A percentile compares a stretch with the other conserved stretches of the same genome.
Evolutionary conservation across 305 asterid genomes (phyloP).

Genomic region (Lippia alba): DNA sequence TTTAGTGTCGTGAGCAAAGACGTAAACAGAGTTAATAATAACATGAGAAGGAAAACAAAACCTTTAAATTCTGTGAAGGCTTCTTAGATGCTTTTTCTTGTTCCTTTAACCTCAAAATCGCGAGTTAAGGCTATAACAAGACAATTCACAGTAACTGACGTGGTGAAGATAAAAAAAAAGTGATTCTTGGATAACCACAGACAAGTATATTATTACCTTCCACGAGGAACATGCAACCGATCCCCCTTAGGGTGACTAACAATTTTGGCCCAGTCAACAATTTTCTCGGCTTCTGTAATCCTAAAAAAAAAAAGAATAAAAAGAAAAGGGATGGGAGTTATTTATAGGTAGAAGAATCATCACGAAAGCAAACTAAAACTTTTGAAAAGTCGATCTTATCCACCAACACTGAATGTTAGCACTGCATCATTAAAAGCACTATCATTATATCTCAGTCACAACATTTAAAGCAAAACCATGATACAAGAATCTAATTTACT

Average conservation of each 20-base stretch:
- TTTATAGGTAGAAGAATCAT: not conserved
- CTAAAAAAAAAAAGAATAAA: too few relatives aligned
- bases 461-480: constrained; percentile 11
- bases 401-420: constrained; percentile 10
- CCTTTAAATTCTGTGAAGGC: constrained; percentile 89
- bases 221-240: constrained; percentile 75
- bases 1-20: constrained; percentile 26
- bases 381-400: constrained; percentile 10
- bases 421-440: constrained; percentile 2
- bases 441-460: constrained; percentile 4
- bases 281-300: too few relatives aligned
- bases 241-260: constrained; percentile 57
- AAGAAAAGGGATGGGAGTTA: too few relatives aligned
- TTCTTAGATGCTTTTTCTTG: constrained; percentile 77
- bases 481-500: not conserved
- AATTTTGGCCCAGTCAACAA: too few relatives aligned
- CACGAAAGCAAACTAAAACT: constrained; percentile 20
- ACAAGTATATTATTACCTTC: constrained; percentile 64
- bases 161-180: constrained; percentile 31
- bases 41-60: constrained; percentile 32
- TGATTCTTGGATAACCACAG: constrained; percentile 28
- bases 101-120: constrained; percentile 83
- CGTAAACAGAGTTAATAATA: not conserved
- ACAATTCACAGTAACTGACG: constrained; percentile 37
- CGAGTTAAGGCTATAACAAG: constrained; percentile 71